phyloP scores from a whole-genome alignment of 305 asterid genomes.

The Fraxinus sp. region DNA sequence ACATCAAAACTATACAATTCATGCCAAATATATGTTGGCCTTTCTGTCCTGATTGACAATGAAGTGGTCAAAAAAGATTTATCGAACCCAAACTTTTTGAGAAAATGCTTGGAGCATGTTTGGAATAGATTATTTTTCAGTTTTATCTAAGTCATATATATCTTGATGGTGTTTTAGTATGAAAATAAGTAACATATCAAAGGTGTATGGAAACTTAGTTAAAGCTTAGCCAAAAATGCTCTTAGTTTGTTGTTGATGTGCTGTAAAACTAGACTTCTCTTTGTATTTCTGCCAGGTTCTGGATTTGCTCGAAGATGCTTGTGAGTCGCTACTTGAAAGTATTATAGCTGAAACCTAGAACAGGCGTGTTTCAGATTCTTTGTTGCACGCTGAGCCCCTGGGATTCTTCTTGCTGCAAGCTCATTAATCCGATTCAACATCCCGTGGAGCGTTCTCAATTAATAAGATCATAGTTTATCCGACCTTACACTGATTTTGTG shows the following conservation, averaged over 20 bases:
- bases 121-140: not conserved
- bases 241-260: not conserved
- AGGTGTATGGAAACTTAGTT: not conserved
- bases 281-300: constrained; percentile 54
- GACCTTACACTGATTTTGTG: not conserved
- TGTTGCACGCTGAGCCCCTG: not conserved
- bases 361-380: constrained; percentile 25
- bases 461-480: not conserved
- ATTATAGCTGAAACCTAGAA: constrained; percentile 38
- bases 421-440: not conserved
- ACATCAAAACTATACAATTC: not conserved
- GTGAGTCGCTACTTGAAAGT: constrained; percentile 68
- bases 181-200: not conserved
- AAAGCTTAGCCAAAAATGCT: not conserved
- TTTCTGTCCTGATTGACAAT: not conserved
- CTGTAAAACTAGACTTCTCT: not conserved
- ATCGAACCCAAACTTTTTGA: not conserved
- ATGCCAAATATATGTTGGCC: not conserved
- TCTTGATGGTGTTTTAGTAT: not conserved
- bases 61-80: not conserved
- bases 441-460: not conserved
- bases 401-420: not conserved
- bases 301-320: constrained; percentile 86
- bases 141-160: not conserved
- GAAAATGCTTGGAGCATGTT: not conserved